Evolutionary conservation across 495 filamentous ascomycete genomes (phyloP).

Genomic region (Podospora fimiseda): DNA sequence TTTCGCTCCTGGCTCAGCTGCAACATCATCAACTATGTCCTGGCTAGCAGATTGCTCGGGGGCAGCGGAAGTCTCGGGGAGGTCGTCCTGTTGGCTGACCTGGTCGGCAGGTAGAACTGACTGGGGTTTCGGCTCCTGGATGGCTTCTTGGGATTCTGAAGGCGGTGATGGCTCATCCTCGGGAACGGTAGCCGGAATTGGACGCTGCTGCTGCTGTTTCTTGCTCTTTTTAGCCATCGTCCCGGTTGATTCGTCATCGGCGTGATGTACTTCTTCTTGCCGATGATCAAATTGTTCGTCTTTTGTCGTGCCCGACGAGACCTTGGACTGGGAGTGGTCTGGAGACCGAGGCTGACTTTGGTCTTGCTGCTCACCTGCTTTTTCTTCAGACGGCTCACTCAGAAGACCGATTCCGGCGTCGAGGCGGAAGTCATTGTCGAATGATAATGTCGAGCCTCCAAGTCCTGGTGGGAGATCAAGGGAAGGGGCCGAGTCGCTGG

Average conservation of each 20-base stretch:
- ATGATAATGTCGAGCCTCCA: not conserved
- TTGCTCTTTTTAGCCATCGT: slow-evolving; percentile 29
- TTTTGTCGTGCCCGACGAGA: slow-evolving; percentile 1
- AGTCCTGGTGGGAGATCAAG: not conserved
- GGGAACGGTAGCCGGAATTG: slow-evolving; percentile 1
- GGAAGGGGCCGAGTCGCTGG: too few species aligned
- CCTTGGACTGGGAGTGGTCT: slow-evolving; percentile 3
- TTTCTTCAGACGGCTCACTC: slow-evolving; percentile 8
- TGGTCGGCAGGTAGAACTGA: slow-evolving; percentile 3
- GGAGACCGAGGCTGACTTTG: slow-evolving; percentile 7
- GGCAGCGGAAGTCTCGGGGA: not conserved
- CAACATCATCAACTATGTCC: not conserved
- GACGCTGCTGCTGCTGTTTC: slow-evolving; percentile 25
- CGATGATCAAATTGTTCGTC: slow-evolving; percentile 3
- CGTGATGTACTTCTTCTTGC: slow-evolving; percentile 2
- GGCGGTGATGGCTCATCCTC: slow-evolving; percentile 2
- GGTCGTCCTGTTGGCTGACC: slow-evolving; percentile 1
- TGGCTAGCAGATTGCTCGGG: not conserved
- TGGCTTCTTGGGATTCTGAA: slow-evolving; percentile 1
- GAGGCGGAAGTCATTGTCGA: not conserved
- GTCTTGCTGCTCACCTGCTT: slow-evolving; percentile 11
- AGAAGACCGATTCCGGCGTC: not conserved
- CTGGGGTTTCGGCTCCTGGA: slow-evolving; percentile 1
- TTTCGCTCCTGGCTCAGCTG: slow-evolving; percentile 9
- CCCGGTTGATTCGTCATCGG: slow-evolving; percentile 13